Percentiles rank a stretch among this genome's conserved stretches.
Conservation (phyloP, 1,139 yeast genomes). For the Kodamaea anthophila region DNA sequence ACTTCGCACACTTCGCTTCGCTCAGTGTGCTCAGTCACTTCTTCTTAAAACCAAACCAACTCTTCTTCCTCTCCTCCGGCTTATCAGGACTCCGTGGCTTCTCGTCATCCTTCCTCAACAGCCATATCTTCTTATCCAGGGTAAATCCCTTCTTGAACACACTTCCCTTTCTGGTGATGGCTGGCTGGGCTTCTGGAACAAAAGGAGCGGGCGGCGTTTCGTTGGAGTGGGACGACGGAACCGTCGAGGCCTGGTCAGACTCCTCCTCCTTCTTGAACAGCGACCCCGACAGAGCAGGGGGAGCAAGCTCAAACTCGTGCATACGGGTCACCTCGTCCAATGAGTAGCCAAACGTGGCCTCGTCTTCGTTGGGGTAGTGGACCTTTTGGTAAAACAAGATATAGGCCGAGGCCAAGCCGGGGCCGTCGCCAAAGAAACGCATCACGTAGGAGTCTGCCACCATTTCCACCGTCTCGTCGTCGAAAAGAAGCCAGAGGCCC, state of each 20-base stretch:
- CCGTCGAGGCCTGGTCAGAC: constrained; percentile 5
- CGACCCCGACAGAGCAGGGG: constrained; percentile 2
- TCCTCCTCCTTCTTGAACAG: constrained; percentile 4
- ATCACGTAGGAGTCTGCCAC: constrained; percentile 80
- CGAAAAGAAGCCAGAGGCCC: constrained; percentile 87
- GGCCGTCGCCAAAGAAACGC: constrained; percentile 83
- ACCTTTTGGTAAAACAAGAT: constrained; percentile 60
- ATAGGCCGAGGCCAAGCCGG: constrained; percentile 88
- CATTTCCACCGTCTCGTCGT: constrained; percentile 89
- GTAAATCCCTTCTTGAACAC: constrained; percentile 30
- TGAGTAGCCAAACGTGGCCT: constrained; percentile 32
- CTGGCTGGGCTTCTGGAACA: constrained; percentile 1
- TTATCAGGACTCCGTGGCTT: constrained; percentile 1
- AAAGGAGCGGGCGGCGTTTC: not conserved
- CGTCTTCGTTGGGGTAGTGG: constrained; percentile 32
- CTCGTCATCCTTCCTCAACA: constrained; percentile 26
- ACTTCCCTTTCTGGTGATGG: constrained; percentile 10
- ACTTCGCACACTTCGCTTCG: no score
- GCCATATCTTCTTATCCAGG: constrained; percentile 38
- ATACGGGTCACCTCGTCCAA: constrained; percentile 30
- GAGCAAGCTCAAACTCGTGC: constrained; percentile 3
- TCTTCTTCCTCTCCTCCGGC: constrained; percentile 20
- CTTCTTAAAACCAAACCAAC: constrained; percentile 37
- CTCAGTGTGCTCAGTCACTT: constrained; percentile 10
- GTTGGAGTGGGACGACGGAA: constrained; percentile 1